Base-by-base conservation (phyloP, 148 eudicot genomes). In the Spergularia marina region DNA sequence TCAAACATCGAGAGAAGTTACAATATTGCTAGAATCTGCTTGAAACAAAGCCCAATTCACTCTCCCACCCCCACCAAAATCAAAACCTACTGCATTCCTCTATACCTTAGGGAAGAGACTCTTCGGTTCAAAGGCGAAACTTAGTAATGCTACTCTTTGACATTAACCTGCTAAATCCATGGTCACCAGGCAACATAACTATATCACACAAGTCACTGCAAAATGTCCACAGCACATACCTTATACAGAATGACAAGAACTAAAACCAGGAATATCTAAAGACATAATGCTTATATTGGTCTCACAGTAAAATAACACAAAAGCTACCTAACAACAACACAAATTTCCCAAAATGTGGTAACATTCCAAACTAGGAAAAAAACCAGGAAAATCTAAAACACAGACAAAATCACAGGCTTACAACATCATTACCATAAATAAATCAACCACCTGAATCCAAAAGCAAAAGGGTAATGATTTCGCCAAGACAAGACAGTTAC, bases 231-330 rank as follows among this genome's bases (percentile, higher is more conserved):
- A 40, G 10, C 55, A 72, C 68, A 47, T 39, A 49, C 55, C 17
- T 9, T 11, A 8, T 52, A 39, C 47, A 74, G 21, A 34, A 74
- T 25, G 23, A 62, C 47, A 14, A 72, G 44, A 17, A 49, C 6
- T 14, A 4, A 20, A 41, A 47, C 56, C 67, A 15, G 25, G 7
- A 70, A 21, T 21, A 70, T 70, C 69, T 40, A 52, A 51, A n/a
- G 36, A n/a, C 69, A 77, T 2, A 60, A 60, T 10, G 68, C 60
- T 49, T 49, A 17, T 49, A 25, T 69, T 18, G 74, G 74, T n/a
- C 68, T 51, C 67, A 76, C 73, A 23, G 17, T 49, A 73, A 4
- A 40, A 25, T 20, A 6, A 21, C 15, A 12, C 34, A 5, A 49
- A 15, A 44, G 25, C 10, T 20, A 59, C 63, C 63, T n/a, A 15